Percentiles rank a stretch among this genome's conserved stretches.
Conservation (phyloP, 768 basidiomycete genomes). For the Suillus brevipes region DNA sequence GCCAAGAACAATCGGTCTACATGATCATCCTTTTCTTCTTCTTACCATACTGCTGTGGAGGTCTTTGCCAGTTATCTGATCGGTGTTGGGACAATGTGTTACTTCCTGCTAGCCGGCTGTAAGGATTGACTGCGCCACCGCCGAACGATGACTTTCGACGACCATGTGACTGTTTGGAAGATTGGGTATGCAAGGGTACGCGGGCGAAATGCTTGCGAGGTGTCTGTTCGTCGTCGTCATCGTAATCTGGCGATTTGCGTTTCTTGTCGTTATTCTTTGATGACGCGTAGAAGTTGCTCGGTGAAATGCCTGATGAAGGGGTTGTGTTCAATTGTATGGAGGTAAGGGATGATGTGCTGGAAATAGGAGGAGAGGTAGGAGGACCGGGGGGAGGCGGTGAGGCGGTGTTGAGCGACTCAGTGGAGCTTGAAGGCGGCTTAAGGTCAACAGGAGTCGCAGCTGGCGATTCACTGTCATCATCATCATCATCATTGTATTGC, state of each 20-base stretch:
- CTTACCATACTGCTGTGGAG: slow-evolving; percentile 30
- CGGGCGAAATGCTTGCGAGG: slow-evolving; percentile 21
- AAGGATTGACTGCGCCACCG: slow-evolving; percentile 36
- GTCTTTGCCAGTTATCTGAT: slow-evolving; percentile 23
- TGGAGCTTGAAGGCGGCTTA: slow-evolving; percentile 19
- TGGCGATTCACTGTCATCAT: slow-evolving; percentile 29
- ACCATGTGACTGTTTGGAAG: slow-evolving; percentile 24
- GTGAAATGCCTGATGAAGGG: slow-evolving; percentile 28
- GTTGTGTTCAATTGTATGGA: slow-evolving; percentile 22
- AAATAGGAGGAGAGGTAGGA: slow-evolving; percentile 32
- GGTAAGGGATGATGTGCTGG: slow-evolving; percentile 21
- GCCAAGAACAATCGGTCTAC: slow-evolving; percentile 26
- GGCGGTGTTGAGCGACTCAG: slow-evolving; percentile 28
- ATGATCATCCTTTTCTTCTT: slow-evolving; percentile 38
- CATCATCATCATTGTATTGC: slow-evolving; percentile 44
- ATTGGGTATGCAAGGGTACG: slow-evolving; percentile 24
- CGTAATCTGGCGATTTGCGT: slow-evolving; percentile 40
- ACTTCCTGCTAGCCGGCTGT: slow-evolving; percentile 32
- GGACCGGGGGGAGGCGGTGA: slow-evolving; percentile 36
- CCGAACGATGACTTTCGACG: slow-evolving; percentile 33
- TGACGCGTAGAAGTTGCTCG: slow-evolving; percentile 42
- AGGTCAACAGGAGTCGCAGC: slow-evolving; percentile 17
- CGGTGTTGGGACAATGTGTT: slow-evolving; percentile 32
- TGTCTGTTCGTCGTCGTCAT: slow-evolving; percentile 26
- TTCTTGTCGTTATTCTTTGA: slow-evolving; percentile 33